phyloP scores from a whole-genome alignment of 2,329 filamentous ascomycete species.

The Coniochaeta prunicola region DNA sequence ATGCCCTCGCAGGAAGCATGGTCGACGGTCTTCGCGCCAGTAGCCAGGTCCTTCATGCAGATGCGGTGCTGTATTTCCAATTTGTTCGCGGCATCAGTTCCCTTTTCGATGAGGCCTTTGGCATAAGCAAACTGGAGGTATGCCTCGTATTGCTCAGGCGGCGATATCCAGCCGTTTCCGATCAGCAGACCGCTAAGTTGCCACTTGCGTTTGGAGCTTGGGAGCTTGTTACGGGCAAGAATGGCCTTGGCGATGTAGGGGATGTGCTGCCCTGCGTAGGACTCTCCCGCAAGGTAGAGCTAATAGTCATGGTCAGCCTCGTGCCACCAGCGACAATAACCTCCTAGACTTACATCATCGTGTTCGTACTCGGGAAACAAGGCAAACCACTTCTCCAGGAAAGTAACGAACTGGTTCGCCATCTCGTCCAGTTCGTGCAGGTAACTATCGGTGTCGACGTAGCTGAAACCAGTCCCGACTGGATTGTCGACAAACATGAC shows the following conservation, averaged over 20 bases:
- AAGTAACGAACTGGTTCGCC: slow-evolving; percentile 79
- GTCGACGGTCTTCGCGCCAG: slow-evolving; percentile 51
- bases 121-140: slow-evolving; percentile 80
- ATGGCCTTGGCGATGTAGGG: slow-evolving; percentile 94
- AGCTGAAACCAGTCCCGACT: slow-evolving; percentile 94
- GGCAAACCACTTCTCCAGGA: slow-evolving; percentile 85
- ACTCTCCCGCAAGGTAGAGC: slow-evolving; percentile 94
- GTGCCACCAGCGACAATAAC: slow-evolving; percentile 1
- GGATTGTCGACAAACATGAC: slow-evolving; percentile 95
- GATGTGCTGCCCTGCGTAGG: slow-evolving; percentile 93
- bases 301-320: slow-evolving; percentile 26
- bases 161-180: slow-evolving; percentile 96
- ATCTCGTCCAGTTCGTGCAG: slow-evolving; percentile 80
- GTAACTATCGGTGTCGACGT: slow-evolving; percentile 83
- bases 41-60: slow-evolving; percentile 57
- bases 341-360: slow-evolving; percentile 69
- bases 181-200: slow-evolving; percentile 80
- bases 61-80: slow-evolving; percentile 62
- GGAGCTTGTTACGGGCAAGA: slow-evolving; percentile 73
- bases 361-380: slow-evolving; percentile 86
- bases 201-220: slow-evolving; percentile 51
- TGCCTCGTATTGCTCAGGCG: slow-evolving; percentile 79
- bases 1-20: slow-evolving; percentile 67
- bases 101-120: slow-evolving; percentile 62
- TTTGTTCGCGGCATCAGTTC: slow-evolving; percentile 53